Conservation (phyloP, 2,329 filamentous ascomycete genomes). For the Pestalotiopsis fici region DNA sequence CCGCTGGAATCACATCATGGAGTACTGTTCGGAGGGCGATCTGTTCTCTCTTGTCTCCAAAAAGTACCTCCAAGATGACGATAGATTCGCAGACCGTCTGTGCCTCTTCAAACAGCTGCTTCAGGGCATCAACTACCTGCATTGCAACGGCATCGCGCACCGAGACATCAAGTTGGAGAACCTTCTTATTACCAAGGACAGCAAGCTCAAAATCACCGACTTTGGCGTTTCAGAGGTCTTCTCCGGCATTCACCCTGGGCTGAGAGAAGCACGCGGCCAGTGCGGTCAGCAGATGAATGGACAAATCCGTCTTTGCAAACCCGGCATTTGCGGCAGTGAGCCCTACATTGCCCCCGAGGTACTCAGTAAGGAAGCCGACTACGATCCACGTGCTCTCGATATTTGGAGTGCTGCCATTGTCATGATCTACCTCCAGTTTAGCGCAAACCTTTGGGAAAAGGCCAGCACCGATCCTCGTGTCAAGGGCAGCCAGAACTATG, state of each 20-base stretch:
- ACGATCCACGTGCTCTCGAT: constrained; percentile 78
- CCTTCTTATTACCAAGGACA: constrained; percentile 74
- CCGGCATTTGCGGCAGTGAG: constrained; percentile 81
- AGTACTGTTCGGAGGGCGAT: constrained; percentile 83
- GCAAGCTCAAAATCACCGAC: constrained; percentile 87
- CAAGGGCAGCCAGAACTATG: constrained; percentile 58
- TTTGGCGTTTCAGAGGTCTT: constrained; percentile 91
- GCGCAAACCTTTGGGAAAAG: constrained; percentile 73
- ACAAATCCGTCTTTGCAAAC: constrained; percentile 69
- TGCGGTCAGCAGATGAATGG: constrained; percentile 71
- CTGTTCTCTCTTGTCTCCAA: constrained; percentile 75
- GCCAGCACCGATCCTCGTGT: constrained; percentile 47
- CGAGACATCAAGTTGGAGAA: constrained; percentile 92
- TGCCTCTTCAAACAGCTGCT: constrained; percentile 91
- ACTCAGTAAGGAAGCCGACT: constrained; percentile 63
- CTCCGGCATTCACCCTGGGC: constrained; percentile 76
- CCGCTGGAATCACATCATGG: constrained; percentile 91
- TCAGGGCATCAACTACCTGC: constrained; percentile 79
- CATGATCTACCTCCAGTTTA: constrained; percentile 75
- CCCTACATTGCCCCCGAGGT: constrained; percentile 91
- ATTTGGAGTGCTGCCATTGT: constrained; percentile 86
- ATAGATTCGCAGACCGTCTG: constrained; percentile 68
- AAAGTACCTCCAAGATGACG: constrained; percentile 64
- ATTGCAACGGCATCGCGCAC: constrained; percentile 83
- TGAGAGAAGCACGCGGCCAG: constrained; percentile 70